These are phyloP conservation scores for Pisolithus thermaeus DNA, from an alignment of 1,284 basidiomycete genomes.

Conservation along the genomic window DNA sequence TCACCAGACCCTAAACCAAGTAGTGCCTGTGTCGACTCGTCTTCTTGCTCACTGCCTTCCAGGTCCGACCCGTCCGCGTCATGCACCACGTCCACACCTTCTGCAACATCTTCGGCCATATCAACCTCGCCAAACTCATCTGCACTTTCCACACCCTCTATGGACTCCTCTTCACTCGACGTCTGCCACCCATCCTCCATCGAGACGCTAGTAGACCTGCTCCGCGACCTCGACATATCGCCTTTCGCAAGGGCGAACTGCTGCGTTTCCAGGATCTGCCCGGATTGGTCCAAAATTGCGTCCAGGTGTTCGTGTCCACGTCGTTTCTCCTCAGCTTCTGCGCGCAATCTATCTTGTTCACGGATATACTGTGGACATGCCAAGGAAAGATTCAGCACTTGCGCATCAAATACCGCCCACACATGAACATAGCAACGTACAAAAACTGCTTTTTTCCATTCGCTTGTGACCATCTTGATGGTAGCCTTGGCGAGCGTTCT, in stretches of 20 bases:
- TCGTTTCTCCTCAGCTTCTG: constrained; percentile 56
- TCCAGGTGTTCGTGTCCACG: constrained; percentile 82
- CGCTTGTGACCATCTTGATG: constrained; percentile 63
- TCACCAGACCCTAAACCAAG: constrained; percentile 14
- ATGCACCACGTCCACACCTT: neutral
- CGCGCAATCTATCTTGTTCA: constrained; percentile 23
- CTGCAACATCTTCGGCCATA: constrained; percentile 11
- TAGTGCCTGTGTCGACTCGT: constrained; percentile 26
- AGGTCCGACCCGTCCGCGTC: neutral
- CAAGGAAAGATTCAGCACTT: neutral
- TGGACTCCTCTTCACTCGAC: constrained; percentile 17
- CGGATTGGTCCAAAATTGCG: constrained; percentile 87
- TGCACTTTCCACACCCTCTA: constrained; percentile 11
- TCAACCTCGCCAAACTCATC: constrained; percentile 23
- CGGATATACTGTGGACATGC: constrained; percentile 20
- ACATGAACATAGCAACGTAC: constrained; percentile 41
- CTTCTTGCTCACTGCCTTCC: constrained; percentile 4
- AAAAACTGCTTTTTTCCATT: constrained; percentile 89
- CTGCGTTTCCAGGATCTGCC: constrained; percentile 82
- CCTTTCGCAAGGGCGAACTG: constrained; percentile 59
- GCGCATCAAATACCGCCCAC: neutral
- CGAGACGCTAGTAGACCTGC: constrained; percentile 51
- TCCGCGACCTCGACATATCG: constrained; percentile 37
- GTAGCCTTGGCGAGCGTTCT: constrained; percentile 68
- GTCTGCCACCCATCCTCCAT: constrained; percentile 30